Conservation (phyloP, 352 stramenopile genomes). For the Phytophthora podocarpi region DNA sequence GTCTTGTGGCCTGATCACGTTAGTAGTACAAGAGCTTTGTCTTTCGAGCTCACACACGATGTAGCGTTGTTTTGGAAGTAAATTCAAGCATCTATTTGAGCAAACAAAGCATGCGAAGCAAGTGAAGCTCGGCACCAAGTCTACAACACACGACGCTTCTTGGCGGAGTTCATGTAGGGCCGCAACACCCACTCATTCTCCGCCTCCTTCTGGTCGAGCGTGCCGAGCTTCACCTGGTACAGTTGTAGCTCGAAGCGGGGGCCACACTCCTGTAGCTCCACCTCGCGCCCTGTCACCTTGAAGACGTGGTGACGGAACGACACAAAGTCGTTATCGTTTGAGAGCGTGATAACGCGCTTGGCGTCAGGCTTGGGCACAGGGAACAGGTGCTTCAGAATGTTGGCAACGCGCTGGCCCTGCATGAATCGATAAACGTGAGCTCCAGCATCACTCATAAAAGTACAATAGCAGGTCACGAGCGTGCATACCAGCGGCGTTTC, state of each 20-base stretch:
- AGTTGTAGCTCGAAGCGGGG: conserved; percentile 99
- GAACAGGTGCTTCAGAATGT: conserved; percentile 99
- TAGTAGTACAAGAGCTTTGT: neutral
- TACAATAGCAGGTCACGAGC: conserved; percentile 4
- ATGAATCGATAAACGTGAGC: conserved; percentile 5
- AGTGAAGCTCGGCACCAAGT: conserved; percentile 4
- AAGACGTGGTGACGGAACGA: conserved; percentile 99
- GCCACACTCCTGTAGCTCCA: conserved; percentile 96
- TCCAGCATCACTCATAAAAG: neutral
- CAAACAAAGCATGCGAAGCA: conserved; percentile 15
- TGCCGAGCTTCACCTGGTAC: conserved; percentile 98
- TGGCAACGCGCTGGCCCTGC: conserved; percentile 92
- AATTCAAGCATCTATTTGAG: conserved; percentile 48
- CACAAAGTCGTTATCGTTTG: conserved; percentile 99
- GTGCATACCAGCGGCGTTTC: conserved; percentile 84
- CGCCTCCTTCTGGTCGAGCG: conserved; percentile 98
- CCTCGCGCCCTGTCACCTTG: conserved; percentile 91
- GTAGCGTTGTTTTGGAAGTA: conserved; percentile 16
- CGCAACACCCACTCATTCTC: conserved; percentile 99
- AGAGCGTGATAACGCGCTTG: conserved; percentile 97
- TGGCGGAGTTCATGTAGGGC: conserved; percentile 99
- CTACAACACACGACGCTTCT: conserved; percentile 94
- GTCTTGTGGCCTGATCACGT: neutral
- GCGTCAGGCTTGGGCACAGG: conserved; percentile 97
- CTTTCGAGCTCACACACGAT: conserved; percentile 1